phyloP scores from a whole-genome alignment of 208 protist genomes.

The Leishmania turanica region DNA sequence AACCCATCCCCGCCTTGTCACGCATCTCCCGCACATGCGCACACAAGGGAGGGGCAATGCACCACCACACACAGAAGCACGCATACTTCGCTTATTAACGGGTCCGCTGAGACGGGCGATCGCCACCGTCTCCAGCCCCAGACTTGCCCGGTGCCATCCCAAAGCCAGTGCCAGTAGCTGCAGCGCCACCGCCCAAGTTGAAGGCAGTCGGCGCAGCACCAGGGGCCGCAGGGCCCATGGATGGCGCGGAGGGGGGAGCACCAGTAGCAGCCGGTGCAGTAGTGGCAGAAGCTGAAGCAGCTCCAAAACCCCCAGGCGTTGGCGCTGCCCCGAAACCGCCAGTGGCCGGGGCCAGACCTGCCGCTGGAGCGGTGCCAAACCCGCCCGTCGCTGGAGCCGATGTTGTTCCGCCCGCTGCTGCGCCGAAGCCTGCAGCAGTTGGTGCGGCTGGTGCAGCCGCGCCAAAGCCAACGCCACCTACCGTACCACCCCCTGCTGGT shows the following conservation, averaged over 20 bases:
- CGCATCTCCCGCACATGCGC: background rate
- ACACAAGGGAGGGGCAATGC: background rate
- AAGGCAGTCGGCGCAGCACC: conserved; percentile 21
- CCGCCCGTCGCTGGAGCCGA: conserved; percentile 15
- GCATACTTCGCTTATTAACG: conserved; percentile 5
- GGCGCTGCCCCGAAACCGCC: conserved; percentile 11
- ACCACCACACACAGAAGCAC: background rate
- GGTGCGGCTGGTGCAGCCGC: background rate
- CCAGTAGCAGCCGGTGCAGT: conserved; percentile 20
- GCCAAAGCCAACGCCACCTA: conserved; percentile 12
- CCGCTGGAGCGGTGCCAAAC: background rate
- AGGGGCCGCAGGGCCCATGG: conserved; percentile 20
- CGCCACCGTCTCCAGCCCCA: conserved; percentile 3
- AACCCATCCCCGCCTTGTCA: background rate
- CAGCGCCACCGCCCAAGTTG: conserved; percentile 9
- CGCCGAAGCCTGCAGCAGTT: conserved; percentile 25
- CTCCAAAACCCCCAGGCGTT: conserved; percentile 14
- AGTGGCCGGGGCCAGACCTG: conserved; percentile 22
- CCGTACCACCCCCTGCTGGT: conserved; percentile 4
- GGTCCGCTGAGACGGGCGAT: conserved; percentile 20
- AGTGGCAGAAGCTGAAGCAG: conserved; percentile 9
- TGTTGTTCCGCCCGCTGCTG: conserved; percentile 3
- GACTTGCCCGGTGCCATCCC: conserved; percentile 25
- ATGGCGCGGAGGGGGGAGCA: conserved; percentile 15
- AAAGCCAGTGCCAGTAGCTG: conserved; percentile 15